Conservation (phyloP, 2,329 filamentous ascomycete genomes). For the Aspergillus fischeri region DNA sequence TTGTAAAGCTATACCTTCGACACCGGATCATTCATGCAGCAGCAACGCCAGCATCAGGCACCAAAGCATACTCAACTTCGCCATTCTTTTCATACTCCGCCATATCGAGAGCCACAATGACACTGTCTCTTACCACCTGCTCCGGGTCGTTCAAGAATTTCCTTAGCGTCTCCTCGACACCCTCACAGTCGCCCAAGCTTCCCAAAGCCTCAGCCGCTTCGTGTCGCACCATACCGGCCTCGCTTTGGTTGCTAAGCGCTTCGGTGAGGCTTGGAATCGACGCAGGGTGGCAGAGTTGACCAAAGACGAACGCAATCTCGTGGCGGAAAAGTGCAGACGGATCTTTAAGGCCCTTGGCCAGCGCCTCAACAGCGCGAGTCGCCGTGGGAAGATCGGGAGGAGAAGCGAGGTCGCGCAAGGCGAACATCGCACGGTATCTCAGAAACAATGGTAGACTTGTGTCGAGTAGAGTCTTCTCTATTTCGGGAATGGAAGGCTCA, state of each 20-base stretch:
- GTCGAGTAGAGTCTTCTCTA: slow-evolving; percentile 76
- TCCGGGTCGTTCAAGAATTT: slow-evolving; percentile 85
- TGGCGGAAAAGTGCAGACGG: slow-evolving; percentile 91
- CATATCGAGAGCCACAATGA: slow-evolving; percentile 95
- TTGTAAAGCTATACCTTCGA: slow-evolving; percentile 6
- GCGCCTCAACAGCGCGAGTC: slow-evolving; percentile 76
- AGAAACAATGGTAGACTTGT: slow-evolving; percentile 76
- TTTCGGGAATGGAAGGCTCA: slow-evolving; percentile 63
- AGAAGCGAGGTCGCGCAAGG: slow-evolving; percentile 87
- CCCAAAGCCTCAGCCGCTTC: slow-evolving; percentile 96
- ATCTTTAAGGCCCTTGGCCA: slow-evolving; percentile 82
- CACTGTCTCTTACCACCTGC: slow-evolving; percentile 88
- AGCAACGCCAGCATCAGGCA: slow-evolving; percentile 56
- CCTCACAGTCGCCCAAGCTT: slow-evolving; percentile 86
- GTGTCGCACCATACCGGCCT: slow-evolving; percentile 94
- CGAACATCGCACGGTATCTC: slow-evolving; percentile 97
- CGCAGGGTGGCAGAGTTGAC: slow-evolving; percentile 92
- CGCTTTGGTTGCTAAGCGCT: slow-evolving; percentile 71
- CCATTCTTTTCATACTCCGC: slow-evolving; percentile 91
- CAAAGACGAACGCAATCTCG: slow-evolving; percentile 97
- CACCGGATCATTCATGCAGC: slow-evolving; percentile 24
- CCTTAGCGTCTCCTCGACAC: slow-evolving; percentile 81
- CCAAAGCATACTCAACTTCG: slow-evolving; percentile 84
- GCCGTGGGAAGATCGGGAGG: slow-evolving; percentile 88
- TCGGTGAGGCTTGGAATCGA: slow-evolving; percentile 84